phyloP scores from a whole-genome alignment of 2,329 filamentous ascomycete species.

The Diaporthe sp. region DNA sequence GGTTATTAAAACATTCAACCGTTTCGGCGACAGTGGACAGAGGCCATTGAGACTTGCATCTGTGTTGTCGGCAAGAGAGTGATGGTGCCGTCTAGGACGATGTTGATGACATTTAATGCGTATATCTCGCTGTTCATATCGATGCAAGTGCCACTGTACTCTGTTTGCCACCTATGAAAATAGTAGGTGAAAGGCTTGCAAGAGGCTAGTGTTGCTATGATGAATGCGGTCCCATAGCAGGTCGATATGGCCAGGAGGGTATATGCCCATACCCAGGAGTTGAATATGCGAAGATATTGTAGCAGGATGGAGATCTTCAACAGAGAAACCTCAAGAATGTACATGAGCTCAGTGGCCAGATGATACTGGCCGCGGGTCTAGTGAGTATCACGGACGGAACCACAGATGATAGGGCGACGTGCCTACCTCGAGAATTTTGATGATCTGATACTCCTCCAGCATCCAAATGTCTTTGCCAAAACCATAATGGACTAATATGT shows the following conservation, averaged over 20 bases:
- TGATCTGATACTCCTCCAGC: background rate
- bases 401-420: background rate
- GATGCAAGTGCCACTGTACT: background rate
- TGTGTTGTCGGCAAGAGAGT: background rate
- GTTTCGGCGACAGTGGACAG: too few species aligned
- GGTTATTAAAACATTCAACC: too few species aligned
- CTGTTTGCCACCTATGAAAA: constrained; percentile 1
- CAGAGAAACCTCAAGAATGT: background rate
- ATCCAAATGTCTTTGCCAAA: background rate
- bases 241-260: background rate
- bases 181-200: background rate
- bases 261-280: background rate
- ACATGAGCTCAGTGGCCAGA: background rate
- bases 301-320: background rate
- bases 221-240: background rate
- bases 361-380: background rate
- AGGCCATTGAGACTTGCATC: background rate
- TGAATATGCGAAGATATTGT: constrained; percentile 4
- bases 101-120: background rate
- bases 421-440: background rate
- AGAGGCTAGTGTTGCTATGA: background rate
- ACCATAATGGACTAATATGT: background rate
- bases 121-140: background rate
- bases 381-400: background rate
- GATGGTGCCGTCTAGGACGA: background rate